Percentiles rank a stretch among this genome's conserved stretches.
These are phyloP conservation scores for Salix arbutifolia DNA, from an alignment of 345 rosid genomes.

Conservation along the genomic window DNA sequence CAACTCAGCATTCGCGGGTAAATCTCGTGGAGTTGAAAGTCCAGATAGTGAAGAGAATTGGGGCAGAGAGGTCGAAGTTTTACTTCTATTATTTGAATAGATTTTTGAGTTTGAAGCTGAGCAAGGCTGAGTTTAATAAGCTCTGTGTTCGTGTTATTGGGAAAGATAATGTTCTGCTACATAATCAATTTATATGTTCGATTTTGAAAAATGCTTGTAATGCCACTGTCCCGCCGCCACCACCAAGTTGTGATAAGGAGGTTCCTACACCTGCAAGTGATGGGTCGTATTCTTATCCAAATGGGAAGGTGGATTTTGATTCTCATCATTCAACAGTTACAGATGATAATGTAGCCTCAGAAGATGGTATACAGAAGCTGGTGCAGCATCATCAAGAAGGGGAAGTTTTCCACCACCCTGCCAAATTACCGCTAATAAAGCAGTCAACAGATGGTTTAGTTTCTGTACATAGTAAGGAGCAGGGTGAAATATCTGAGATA, in stretches of 20 bases:
- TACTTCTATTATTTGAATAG: slow-evolving; percentile 35
- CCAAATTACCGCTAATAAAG: not conserved
- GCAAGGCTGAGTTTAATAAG: slow-evolving; percentile 34
- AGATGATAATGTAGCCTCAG: slow-evolving; percentile 9
- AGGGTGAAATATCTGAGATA: slow-evolving; percentile 13
- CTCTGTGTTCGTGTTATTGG: slow-evolving; percentile 34
- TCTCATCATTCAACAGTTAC: slow-evolving; percentile 13
- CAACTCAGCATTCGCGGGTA: slow-evolving; percentile 17
- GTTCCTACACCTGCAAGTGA: slow-evolving; percentile 10
- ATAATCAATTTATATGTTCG: slow-evolving; percentile 40
- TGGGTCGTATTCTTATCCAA: slow-evolving; percentile 13
- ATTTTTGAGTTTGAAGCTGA: slow-evolving; percentile 34
- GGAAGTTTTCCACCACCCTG: slow-evolving; percentile 10
- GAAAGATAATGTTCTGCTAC: slow-evolving; percentile 35
- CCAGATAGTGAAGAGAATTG: slow-evolving; percentile 36
- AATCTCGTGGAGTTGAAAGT: slow-evolving; percentile 31
- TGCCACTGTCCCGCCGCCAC: slow-evolving; percentile 29
- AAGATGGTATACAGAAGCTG: slow-evolving; percentile 9
- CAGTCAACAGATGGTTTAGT: slow-evolving; percentile 15
- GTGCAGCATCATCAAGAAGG: slow-evolving; percentile 40
- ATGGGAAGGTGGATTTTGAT: slow-evolving; percentile 28
- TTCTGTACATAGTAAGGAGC: slow-evolving; percentile 20
- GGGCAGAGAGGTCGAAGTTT: slow-evolving; percentile 31
- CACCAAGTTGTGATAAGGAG: slow-evolving; percentile 8
- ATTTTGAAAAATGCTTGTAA: slow-evolving; percentile 43